phyloP scores from a whole-genome alignment of 768 basidiomycete genomes.

The Suillus luteus region DNA sequence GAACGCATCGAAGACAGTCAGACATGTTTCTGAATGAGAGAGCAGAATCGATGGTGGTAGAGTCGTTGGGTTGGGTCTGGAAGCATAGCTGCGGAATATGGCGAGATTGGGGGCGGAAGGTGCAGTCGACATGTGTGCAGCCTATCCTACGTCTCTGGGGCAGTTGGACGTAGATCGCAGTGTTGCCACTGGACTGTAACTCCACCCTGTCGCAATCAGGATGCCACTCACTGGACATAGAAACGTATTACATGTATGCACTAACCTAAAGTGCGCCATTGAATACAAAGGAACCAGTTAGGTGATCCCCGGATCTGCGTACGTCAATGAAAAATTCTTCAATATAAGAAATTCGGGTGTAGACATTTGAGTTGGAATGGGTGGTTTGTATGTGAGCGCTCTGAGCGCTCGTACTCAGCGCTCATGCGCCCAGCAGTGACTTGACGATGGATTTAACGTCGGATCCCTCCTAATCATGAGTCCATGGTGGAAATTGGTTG shows the following conservation, averaged over 20 bases:
- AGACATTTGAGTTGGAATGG: neutral
- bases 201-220: neutral
- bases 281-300: neutral
- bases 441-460: neutral
- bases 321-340: neutral
- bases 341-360: neutral
- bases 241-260: slow-evolving; percentile 10
- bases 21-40: slow-evolving; percentile 50
- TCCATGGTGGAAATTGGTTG: neutral
- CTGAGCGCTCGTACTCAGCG: neutral
- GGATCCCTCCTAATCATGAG: neutral
- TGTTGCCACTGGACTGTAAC: neutral
- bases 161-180: neutral
- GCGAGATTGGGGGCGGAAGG: slow-evolving; percentile 41
- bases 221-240: neutral
- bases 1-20: slow-evolving; percentile 75
- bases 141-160: neutral
- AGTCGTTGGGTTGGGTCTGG: slow-evolving; percentile 43
- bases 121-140: neutral
- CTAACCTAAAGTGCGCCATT: slow-evolving; percentile 4
- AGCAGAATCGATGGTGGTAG: slow-evolving; percentile 71
- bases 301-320: neutral
- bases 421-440: neutral
- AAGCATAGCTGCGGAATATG: slow-evolving; percentile 64
- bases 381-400: neutral